phyloP scores from a whole-genome alignment of 2,329 filamentous ascomycete species.

The Penicillium oxalicum region DNA sequence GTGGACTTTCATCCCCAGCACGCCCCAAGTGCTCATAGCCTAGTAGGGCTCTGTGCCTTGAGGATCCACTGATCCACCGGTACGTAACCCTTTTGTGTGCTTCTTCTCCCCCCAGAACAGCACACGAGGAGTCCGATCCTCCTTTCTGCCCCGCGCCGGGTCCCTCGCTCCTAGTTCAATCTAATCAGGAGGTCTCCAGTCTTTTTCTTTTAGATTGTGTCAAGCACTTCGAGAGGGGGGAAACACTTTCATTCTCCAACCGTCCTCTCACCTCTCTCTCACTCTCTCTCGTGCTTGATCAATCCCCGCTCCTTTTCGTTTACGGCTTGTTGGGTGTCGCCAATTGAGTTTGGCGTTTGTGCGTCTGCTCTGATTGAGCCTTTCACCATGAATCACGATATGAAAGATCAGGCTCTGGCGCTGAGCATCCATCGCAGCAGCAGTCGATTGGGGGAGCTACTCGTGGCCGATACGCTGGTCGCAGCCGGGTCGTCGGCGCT shows the following conservation, averaged over 20 bases:
- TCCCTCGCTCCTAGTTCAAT: background rate
- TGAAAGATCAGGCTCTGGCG: conserved; percentile 21
- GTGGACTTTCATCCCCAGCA: no score
- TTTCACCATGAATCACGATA: conserved; percentile 23
- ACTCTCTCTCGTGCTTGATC: background rate
- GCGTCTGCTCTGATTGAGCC: conserved; percentile 2
- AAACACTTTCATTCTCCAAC: background rate
- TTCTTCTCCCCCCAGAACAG: background rate
- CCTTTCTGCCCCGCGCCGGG: conserved; percentile 16
- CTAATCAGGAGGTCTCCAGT: no score
- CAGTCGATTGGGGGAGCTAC: conserved; percentile 31
- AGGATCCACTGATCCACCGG: conserved; percentile 12
- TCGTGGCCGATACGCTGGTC: conserved; percentile 60
- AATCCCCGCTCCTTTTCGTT: background rate
- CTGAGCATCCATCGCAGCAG: conserved; percentile 28
- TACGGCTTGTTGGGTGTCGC: conserved; percentile 2
- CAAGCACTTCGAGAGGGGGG: background rate
- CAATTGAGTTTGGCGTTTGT: conserved; percentile 5
- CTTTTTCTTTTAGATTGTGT: background rate
- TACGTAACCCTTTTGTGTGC: conserved; percentile 11
- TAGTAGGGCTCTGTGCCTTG: conserved; percentile 1
- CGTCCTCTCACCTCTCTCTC: background rate
- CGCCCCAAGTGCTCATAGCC: background rate
- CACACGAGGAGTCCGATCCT: background rate
- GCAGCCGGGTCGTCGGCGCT: conserved; percentile 64